Evolutionary conservation across 2,329 filamentous ascomycete species (phyloP), one percentile per base, ranked within the genome.

Genomic region (Aphanoascus verrucosus): DNA sequence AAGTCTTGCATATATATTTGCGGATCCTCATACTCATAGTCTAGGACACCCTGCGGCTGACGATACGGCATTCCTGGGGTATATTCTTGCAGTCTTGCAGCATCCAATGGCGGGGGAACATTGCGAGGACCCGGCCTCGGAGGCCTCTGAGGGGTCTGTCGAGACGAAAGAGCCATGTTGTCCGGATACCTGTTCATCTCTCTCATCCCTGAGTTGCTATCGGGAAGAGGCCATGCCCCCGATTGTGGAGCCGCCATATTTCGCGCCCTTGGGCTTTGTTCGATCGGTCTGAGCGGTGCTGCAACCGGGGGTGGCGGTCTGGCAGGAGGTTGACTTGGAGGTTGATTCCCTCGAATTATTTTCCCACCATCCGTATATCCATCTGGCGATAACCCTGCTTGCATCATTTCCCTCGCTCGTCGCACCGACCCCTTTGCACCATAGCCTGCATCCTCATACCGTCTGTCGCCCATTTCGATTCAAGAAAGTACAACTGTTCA

Each of bases 151-250:
- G 71, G 72, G 32, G 69, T 67, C 56, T 68, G 70, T 34, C 69
- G 64, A 52, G 64, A 65, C 23, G 65, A 61, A 34, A 61, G 61
- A 40, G 67, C 55, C 38, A 58, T 56, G 46, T 59, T 58, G 19
- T 59, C 60, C 57, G 67, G 60, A 48, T 62, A 52, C 43, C 62
- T 59, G 31, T 60, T 54, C 17, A 63, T 59, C 6, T 62, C 64
- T 23, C 60, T 52, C 23, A 60, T 57, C 14, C 59, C 47, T 35
- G 58, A 56, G n/a, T 61, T 57, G 34, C 62, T 54, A 57, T 69
- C 66, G n/a, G 69, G 64, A 8, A 76, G 64, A 47, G 74, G 73
- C 74, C 74, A 76, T 62, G 73, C 70, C 34, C 43, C 12, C 31
- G 11, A 14, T 14, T 12, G 12, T 32, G 40, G 14, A 20, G 20